Evolutionary conservation across 805 yeast species (phyloP).

Genomic region (Yarrowia hollandica): DNA sequence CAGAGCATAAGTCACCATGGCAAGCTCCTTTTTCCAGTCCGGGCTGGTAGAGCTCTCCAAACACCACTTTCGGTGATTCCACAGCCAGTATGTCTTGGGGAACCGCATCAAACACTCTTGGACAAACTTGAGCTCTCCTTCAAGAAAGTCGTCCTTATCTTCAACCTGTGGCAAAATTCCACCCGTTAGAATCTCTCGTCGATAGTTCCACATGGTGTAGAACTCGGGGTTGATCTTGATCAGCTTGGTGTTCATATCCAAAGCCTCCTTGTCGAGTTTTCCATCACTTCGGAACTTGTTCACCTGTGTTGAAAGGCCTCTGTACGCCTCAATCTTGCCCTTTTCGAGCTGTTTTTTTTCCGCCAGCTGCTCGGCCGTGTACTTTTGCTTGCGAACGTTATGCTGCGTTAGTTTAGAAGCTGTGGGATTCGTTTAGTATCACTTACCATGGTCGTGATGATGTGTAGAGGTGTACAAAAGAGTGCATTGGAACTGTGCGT

Average conservation of each 20-base stretch:
- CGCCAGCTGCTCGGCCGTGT: slow-evolving; percentile 56
- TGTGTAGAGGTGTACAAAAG: background rate
- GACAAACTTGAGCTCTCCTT: slow-evolving; percentile 61
- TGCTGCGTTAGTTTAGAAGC: slow-evolving; percentile 49
- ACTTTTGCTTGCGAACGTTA: slow-evolving; percentile 62
- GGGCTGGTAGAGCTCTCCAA: slow-evolving; percentile 54
- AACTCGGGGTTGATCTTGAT: slow-evolving; percentile 77
- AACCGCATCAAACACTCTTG: slow-evolving; percentile 57
- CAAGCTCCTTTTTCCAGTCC: slow-evolving; percentile 71
- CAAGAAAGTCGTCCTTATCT: slow-evolving; percentile 44
- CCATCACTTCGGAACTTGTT: slow-evolving; percentile 43
- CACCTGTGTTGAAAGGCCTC: slow-evolving; percentile 47
- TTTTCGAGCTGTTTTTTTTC: slow-evolving; percentile 60
- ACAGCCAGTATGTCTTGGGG: slow-evolving; percentile 96
- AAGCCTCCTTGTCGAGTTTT: slow-evolving; percentile 44
- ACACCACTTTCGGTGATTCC: slow-evolving; percentile 92
- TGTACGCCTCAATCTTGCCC: slow-evolving; percentile 58
- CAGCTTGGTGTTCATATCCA: slow-evolving; percentile 57
- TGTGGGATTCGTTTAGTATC: background rate
- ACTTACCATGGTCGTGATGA: slow-evolving; percentile 8
- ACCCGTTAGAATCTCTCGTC: slow-evolving; percentile 64
- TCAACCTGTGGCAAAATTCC: slow-evolving; percentile 34
- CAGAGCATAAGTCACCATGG: slow-evolving; percentile 65
- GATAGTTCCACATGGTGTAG: slow-evolving; percentile 85
- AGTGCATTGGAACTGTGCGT: background rate